A percentile compares a stretch with the other conserved stretches of the same genome.
Conservation (phyloP, 768 basidiomycete species). For the Lactarius psammicola region DNA sequence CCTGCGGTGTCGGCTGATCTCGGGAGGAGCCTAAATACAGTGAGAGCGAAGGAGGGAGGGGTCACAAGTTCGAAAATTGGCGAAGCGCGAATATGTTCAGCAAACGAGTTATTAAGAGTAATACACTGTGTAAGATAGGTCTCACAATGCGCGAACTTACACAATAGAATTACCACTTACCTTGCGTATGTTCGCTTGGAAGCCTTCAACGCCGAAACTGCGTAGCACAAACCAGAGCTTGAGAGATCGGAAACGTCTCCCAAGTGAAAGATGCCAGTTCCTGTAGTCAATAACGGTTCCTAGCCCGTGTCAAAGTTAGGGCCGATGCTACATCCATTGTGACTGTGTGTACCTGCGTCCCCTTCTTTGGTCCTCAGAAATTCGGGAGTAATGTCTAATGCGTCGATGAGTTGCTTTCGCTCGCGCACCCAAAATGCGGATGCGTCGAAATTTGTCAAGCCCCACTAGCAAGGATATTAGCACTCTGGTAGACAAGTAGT, state of each 20-base stretch:
- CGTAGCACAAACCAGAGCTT: conserved; percentile 93
- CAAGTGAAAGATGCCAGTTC: conserved; percentile 81
- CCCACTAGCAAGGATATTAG: conserved; percentile 56
- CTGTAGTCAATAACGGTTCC: conserved; percentile 85
- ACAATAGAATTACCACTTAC: conserved; percentile 38
- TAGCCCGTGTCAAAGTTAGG: conserved; percentile 29
- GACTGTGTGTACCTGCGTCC: conserved; percentile 55
- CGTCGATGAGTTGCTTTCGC: conserved; percentile 66
- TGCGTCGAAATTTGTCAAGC: conserved; percentile 84
- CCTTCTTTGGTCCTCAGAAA: conserved; percentile 79
- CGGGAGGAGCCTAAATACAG: conserved; percentile 70
- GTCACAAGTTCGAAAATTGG: conserved; percentile 62
- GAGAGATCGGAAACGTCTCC: conserved; percentile 85
- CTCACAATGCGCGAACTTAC: neutral
- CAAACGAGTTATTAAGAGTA: conserved; percentile 58
- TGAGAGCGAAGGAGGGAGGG: conserved; percentile 65
- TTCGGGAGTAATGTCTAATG: conserved; percentile 83
- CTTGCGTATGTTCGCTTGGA: conserved; percentile 70
- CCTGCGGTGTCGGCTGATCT: conserved; percentile 25
- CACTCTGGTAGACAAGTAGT: neutral
- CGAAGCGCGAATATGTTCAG: conserved; percentile 49
- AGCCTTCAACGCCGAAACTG: conserved; percentile 77
- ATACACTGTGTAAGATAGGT: conserved; percentile 50
- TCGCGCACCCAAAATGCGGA: conserved; percentile 80
- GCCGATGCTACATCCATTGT: neutral